phyloP scores from a whole-genome alignment of 2,329 filamentous ascomycete genomes.

The Gaeumannomyces tritici region DNA sequence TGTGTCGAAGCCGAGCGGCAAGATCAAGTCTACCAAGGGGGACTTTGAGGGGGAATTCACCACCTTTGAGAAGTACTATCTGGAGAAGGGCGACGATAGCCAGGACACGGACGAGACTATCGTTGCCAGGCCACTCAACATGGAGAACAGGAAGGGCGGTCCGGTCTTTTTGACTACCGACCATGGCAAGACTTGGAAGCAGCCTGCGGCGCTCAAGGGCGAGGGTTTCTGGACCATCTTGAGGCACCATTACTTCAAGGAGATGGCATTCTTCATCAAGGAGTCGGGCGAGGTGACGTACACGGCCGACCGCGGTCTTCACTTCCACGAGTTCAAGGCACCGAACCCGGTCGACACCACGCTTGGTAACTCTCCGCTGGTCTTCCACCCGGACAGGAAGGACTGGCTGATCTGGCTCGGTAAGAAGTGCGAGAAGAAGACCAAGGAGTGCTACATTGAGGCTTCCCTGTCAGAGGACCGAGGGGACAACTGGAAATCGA shows the following conservation, averaged over 20 bases:
- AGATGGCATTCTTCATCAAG: slow-evolving; percentile 81
- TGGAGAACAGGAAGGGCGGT: slow-evolving; percentile 39
- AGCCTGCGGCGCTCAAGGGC: slow-evolving; percentile 50
- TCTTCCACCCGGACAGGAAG: slow-evolving; percentile 76
- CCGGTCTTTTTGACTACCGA: slow-evolving; percentile 69
- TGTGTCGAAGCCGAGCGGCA: slow-evolving; percentile 50
- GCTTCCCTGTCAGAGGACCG: slow-evolving; percentile 73
- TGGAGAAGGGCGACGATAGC: slow-evolving; percentile 64
- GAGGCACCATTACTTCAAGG: slow-evolving; percentile 72
- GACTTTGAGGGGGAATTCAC: slow-evolving; percentile 51
- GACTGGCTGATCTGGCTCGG: slow-evolving; percentile 94
- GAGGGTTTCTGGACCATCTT: slow-evolving; percentile 63
- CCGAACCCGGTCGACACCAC: slow-evolving; percentile 24
- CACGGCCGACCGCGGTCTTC: slow-evolving; percentile 68
- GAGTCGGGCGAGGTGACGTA: slow-evolving; percentile 58
- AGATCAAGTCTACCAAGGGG: slow-evolving; percentile 50
- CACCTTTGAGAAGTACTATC: slow-evolving; percentile 55
- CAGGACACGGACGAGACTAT: slow-evolving; percentile 54
- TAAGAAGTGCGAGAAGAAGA: slow-evolving; percentile 49
- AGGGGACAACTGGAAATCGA: slow-evolving; percentile 67
- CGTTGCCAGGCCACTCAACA: slow-evolving; percentile 39
- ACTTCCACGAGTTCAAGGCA: slow-evolving; percentile 64
- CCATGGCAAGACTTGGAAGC: slow-evolving; percentile 80
- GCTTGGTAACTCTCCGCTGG: slow-evolving; percentile 34
- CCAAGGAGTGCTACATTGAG: slow-evolving; percentile 55